phyloP scores from a whole-genome alignment of 768 basidiomycete genomes.

The Leccinellum rugosiceps region DNA sequence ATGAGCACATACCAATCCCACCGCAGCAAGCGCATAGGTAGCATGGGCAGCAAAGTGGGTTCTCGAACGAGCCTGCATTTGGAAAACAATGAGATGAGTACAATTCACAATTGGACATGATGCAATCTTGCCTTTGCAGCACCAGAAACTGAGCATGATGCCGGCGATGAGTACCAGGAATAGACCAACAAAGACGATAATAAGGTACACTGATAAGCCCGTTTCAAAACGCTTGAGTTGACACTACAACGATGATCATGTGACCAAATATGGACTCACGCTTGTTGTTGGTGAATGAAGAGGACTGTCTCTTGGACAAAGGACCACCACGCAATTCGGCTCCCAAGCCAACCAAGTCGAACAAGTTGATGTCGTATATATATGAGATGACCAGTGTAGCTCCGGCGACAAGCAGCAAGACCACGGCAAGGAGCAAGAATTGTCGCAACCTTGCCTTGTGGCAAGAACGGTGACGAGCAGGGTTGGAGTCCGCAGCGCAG shows the following conservation, averaged over 20 bases:
- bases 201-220: conserved; percentile 49
- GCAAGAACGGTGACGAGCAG: conserved; percentile 29
- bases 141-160: conserved; percentile 63
- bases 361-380: conserved; percentile 23
- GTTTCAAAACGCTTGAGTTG: background rate
- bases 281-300: conserved; percentile 40
- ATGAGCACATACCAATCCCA: conserved; percentile 49
- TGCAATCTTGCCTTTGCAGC: conserved; percentile 47
- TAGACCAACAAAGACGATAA: conserved; percentile 63
- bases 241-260: background rate
- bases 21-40: conserved; percentile 74
- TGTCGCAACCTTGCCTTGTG: conserved; percentile 31
- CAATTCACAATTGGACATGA: background rate
- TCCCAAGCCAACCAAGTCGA: conserved; percentile 21
- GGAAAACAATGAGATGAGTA: background rate
- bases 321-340: conserved; percentile 30
- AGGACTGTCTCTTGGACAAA: conserved; percentile 27
- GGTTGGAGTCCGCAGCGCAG: conserved; percentile 17
- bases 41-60: conserved; percentile 66
- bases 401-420: conserved; percentile 31
- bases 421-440: conserved; percentile 35
- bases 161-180: conserved; percentile 51
- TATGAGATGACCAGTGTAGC: conserved; percentile 34
- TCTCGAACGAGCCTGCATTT: conserved; percentile 49
- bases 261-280: conserved; percentile 29